Conservation (phyloP, 352 stramenopile genomes). For the Pythium periplocum region DNA sequence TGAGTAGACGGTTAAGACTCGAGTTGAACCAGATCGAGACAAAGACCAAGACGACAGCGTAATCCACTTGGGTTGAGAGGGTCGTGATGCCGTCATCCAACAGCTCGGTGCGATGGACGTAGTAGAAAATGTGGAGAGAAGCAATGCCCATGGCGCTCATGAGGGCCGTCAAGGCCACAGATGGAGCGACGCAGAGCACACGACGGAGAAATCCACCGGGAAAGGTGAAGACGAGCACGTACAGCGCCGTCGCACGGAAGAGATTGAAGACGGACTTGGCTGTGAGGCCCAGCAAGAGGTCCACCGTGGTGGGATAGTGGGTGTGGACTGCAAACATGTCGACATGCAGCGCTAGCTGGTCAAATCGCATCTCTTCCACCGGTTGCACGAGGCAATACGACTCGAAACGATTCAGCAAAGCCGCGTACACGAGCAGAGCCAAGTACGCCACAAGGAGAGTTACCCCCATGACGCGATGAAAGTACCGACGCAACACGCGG, state of each 20-base stretch:
- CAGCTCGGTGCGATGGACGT: constrained; percentile 40
- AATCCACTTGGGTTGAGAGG: constrained; percentile 33
- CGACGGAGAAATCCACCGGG: constrained; percentile 36
- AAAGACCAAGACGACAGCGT: constrained; percentile 29
- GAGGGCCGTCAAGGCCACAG: constrained; percentile 34
- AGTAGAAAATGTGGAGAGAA: constrained; percentile 54
- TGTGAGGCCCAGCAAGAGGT: constrained; percentile 31
- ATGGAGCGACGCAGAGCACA: constrained; percentile 30
- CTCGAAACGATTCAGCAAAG: constrained; percentile 56
- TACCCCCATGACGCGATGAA: constrained; percentile 30
- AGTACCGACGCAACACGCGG: constrained; percentile 34
- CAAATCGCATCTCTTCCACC: constrained; percentile 20
- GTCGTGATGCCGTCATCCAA: constrained; percentile 16
- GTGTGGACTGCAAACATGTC: constrained; percentile 40
- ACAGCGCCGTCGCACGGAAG: constrained; percentile 44
- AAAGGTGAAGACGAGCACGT: constrained; percentile 52
- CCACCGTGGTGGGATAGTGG: constrained; percentile 27
- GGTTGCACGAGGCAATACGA: constrained; percentile 38
- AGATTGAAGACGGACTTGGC: constrained; percentile 60
- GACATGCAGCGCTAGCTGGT: constrained; percentile 27
- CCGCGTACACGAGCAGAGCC: constrained; percentile 49
- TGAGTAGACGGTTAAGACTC: constrained; percentile 29
- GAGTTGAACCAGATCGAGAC: constrained; percentile 41
- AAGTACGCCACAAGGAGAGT: constrained; percentile 39
- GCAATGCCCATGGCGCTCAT: constrained; percentile 31